Percentiles rank a stretch among this genome's conserved stretches.
phyloP scores from a whole-genome alignment of 2,329 filamentous ascomycete genomes.

The Fusarium sp. region DNA sequence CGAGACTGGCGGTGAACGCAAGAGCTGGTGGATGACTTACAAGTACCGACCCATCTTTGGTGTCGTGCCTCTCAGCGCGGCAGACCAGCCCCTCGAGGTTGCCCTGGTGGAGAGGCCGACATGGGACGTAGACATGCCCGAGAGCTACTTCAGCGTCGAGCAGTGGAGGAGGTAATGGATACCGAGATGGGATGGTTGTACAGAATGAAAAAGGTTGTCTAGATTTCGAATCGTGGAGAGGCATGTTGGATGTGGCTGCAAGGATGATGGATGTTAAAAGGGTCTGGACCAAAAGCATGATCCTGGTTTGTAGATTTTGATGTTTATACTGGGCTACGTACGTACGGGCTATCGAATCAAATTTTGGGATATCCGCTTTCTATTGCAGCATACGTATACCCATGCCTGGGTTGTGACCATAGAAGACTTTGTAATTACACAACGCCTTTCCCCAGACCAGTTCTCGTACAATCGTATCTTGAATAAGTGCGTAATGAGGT shows the following conservation, averaged over 20 bases:
- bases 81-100: conserved; percentile 75
- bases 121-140: conserved; percentile 85
- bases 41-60: conserved; percentile 97
- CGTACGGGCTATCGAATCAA: conserved; percentile 39
- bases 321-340: conserved; percentile 34
- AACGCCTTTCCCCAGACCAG: conserved; percentile 3
- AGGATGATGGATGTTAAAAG: conserved; percentile 26
- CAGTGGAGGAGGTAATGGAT: conserved; percentile 62
- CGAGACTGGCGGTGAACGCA: conserved; percentile 49
- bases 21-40: conserved; percentile 83
- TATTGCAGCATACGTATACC: conserved; percentile 30
- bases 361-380: conserved; percentile 21
- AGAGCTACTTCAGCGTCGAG: conserved; percentile 75
- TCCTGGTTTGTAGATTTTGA: conserved; percentile 40
- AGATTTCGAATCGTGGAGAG: conserved; percentile 15
- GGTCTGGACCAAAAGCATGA: conserved; percentile 23
- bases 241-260: conserved; percentile 18
- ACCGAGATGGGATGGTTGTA: conserved; percentile 11
- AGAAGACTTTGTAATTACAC: conserved; percentile 9
- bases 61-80: conserved; percentile 63
- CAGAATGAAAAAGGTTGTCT: conserved; percentile 9
- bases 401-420: conserved; percentile 20
- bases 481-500: background rate
- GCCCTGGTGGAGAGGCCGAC: conserved; percentile 89
- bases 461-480: background rate